These are phyloP conservation scores for Botrytis pseudocinerea DNA, from an alignment of 2,329 filamentous ascomycete genomes.

Conservation along the genomic window DNA sequence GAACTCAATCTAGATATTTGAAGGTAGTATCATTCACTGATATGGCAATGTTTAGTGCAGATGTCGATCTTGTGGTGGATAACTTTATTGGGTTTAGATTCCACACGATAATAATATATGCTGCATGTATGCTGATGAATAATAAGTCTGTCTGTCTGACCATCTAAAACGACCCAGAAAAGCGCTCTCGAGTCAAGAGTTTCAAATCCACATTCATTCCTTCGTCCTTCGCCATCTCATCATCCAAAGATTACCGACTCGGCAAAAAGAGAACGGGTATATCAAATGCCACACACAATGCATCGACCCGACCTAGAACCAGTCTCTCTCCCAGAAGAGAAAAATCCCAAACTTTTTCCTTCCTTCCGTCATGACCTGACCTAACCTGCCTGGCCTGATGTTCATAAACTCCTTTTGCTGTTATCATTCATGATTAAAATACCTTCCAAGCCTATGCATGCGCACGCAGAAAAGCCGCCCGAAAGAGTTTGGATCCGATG, in stretches of 20 bases:
- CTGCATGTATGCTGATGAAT: not conserved
- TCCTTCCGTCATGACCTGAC: not conserved
- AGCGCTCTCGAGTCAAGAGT: not conserved
- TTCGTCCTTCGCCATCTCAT: not conserved
- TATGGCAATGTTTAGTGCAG: too few species aligned
- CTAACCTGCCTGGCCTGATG: not conserved
- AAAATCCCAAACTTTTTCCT: not conserved
- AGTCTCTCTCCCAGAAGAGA: not conserved
- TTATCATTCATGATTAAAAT: not conserved
- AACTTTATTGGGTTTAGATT: too few species aligned
- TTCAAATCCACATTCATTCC: not conserved
- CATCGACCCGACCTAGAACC: not conserved
- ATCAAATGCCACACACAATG: not conserved
- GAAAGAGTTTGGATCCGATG: not conserved
- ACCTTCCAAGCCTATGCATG: not conserved
- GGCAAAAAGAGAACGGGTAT: not conserved
- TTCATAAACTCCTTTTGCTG: slow-evolving; percentile 11
- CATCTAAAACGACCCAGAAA: not conserved
- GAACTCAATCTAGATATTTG: too few species aligned
- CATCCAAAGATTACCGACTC: not conserved
- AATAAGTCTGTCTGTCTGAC: not conserved
- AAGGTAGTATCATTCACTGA: too few species aligned
- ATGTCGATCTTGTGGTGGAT: too few species aligned
- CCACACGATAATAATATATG: not conserved
- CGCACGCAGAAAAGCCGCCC: not conserved